Conservation (phyloP, 108 stramenopile species). For the Cyclotella atomus region DNA sequence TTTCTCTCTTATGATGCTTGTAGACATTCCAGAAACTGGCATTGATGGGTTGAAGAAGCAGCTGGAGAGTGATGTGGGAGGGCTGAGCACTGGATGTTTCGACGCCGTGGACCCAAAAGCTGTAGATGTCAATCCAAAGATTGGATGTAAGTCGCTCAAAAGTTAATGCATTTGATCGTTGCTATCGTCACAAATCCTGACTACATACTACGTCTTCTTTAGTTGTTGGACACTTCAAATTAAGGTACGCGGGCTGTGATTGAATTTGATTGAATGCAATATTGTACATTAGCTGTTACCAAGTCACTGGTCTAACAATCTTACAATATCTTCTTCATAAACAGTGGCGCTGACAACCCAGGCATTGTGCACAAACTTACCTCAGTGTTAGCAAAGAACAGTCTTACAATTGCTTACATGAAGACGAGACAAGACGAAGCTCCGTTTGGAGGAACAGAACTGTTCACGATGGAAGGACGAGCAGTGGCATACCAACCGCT, state of each 20-base stretch:
- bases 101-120: slow-evolving; percentile 44
- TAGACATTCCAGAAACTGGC: slow-evolving; percentile 51
- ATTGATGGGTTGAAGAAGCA: slow-evolving; percentile 36
- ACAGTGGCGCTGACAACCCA: slow-evolving; percentile 79
- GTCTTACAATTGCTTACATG: slow-evolving; percentile 67
- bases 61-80: slow-evolving; percentile 44
- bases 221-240: slow-evolving; percentile 50
- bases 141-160: slow-evolving; percentile 48
- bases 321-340: too few species aligned
- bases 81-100: slow-evolving; percentile 60
- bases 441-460: slow-evolving; percentile 38
- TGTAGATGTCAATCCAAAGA: slow-evolving; percentile 29
- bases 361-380: slow-evolving; percentile 81
- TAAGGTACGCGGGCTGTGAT: too few species aligned
- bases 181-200: too few species aligned
- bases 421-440: slow-evolving; percentile 61
- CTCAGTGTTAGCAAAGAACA: slow-evolving; percentile 59
- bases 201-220: neutral
- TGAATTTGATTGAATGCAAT: too few species aligned
- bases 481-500: slow-evolving; percentile 63
- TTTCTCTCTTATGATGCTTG: slow-evolving; percentile 80
- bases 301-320: too few species aligned
- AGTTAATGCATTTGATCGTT: too few species aligned
- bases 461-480: slow-evolving; percentile 57
- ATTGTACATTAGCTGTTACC: too few species aligned